Evolutionary conservation across 768 basidiomycete genomes (phyloP).

Genomic region (Termitomyces sp.): DNA sequence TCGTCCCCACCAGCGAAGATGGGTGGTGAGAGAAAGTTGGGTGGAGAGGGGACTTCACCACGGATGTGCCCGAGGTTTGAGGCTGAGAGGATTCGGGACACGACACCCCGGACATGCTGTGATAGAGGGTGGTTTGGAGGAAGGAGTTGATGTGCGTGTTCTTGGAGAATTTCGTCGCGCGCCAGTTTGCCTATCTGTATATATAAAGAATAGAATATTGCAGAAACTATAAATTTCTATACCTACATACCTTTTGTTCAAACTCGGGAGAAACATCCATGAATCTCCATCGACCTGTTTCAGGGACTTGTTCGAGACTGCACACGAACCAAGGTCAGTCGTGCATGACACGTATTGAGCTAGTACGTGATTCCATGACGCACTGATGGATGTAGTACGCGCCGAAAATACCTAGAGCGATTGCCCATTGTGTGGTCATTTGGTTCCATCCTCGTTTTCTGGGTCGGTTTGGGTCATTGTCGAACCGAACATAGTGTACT

Average conservation of each 20-base stretch:
- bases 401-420: slow-evolving; percentile 14
- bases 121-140: slow-evolving; percentile 66
- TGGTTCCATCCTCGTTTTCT: background rate
- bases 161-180: slow-evolving; percentile 40
- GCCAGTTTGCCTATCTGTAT: slow-evolving; percentile 33
- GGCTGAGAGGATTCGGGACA: slow-evolving; percentile 62
- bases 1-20: no score
- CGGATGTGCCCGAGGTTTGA: slow-evolving; percentile 67
- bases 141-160: slow-evolving; percentile 55
- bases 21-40: no score
- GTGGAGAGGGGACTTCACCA: slow-evolving; percentile 18
- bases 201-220: no score
- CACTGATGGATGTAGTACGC: slow-evolving; percentile 33
- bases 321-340: background rate
- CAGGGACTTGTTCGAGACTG: slow-evolving; percentile 83
- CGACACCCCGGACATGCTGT: slow-evolving; percentile 66
- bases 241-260: no score
- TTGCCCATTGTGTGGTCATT: background rate
- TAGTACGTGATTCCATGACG: background rate
- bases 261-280: slow-evolving; percentile 66
- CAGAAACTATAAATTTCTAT: no score
- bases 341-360: background rate
- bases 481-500: slow-evolving; percentile 4
- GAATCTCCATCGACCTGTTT: slow-evolving; percentile 86
- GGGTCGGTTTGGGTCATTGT: no score